Evolutionary conservation across 148 eudicot genomes (phyloP), one percentile per base, ranked within the genome.

Genomic region (Rhododendron griersonianum): DNA sequence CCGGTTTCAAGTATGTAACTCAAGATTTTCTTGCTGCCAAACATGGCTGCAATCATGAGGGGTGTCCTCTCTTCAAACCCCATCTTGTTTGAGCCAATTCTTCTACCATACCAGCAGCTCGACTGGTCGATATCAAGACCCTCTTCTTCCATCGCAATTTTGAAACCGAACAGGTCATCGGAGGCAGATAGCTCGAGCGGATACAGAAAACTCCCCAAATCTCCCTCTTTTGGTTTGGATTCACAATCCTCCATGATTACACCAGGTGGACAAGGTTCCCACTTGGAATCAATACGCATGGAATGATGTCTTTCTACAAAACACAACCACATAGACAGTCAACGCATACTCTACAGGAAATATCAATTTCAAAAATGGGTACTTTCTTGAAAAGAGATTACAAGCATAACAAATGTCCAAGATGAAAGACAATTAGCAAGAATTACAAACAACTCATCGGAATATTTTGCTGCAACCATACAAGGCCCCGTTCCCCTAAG

Each of bases 31-130:
- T 86, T 93, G 90, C 96, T 92, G 3, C 98, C 98, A 88, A 94
- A 95, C 92, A 91, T 90, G 41, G 99, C 90, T 86, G 99, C 98
- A 74, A 98, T 83, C 98, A 94, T 91, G 73, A 98, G 87, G 0
- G 99, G 98, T 2, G 98, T 98, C 86, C 99, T 89, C 90, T 94
- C 96, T 76, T 93, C 98, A 44, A 91, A 91, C 14, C 93, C 94
- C 93, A 98, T 89, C 93, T 93, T 93, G 88, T 93, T 98, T 11
- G 92, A 95, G 86, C 98, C 96, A 35, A 91, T 76, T 89, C 87
- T 91, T 87, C 96, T 88, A 37, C 95, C 95, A 83, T 94, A 98
- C 99, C 99, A 98, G 21, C 81, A 83, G 11, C 96, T 89, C 3
- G 85, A 83, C 85, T 87, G 92, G 87, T 94, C 91, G 15, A 94